Conservation (phyloP, 495 filamentous ascomycete genomes). For the Penicillium angulare region DNA sequence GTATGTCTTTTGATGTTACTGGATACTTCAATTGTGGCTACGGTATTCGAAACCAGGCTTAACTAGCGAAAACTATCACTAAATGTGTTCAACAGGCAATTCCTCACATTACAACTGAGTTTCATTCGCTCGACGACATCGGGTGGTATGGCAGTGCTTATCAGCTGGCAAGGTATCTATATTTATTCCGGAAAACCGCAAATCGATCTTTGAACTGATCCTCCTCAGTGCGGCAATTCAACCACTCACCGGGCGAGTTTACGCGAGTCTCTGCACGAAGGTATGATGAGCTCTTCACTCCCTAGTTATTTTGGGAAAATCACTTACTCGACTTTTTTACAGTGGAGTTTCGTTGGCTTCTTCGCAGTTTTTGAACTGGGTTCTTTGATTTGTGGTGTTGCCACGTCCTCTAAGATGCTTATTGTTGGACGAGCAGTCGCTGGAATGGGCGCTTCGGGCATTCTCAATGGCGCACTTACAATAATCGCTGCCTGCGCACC, state of each 20-base stretch:
- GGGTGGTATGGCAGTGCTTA: constrained; percentile 36
- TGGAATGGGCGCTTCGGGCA: constrained; percentile 63
- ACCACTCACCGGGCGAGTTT: neutral
- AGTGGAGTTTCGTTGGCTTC: constrained; percentile 52
- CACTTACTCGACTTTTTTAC: neutral
- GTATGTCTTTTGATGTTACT: no score
- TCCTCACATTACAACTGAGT: constrained; percentile 20
- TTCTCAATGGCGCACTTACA: constrained; percentile 70
- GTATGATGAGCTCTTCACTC: neutral
- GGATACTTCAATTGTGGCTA: no score
- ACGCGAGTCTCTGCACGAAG: neutral
- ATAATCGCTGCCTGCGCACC: constrained; percentile 65
- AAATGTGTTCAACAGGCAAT: no score
- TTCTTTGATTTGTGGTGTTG: constrained; percentile 66
- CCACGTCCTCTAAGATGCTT: constrained; percentile 61
- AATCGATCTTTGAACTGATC: neutral
- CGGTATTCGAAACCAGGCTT: no score
- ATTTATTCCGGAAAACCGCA: neutral
- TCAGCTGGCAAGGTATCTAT: neutral
- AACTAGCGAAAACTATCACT: no score
- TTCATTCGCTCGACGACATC: constrained; percentile 39
- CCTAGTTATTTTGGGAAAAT: neutral
- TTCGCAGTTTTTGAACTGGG: constrained; percentile 72
- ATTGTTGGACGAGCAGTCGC: constrained; percentile 77
- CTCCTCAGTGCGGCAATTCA: neutral